A percentile compares a stretch with the other conserved stretches of the same genome.
These are phyloP conservation scores for Boletus tomentosulus DNA, from an alignment of 768 basidiomycete species.

Conservation along the genomic window DNA sequence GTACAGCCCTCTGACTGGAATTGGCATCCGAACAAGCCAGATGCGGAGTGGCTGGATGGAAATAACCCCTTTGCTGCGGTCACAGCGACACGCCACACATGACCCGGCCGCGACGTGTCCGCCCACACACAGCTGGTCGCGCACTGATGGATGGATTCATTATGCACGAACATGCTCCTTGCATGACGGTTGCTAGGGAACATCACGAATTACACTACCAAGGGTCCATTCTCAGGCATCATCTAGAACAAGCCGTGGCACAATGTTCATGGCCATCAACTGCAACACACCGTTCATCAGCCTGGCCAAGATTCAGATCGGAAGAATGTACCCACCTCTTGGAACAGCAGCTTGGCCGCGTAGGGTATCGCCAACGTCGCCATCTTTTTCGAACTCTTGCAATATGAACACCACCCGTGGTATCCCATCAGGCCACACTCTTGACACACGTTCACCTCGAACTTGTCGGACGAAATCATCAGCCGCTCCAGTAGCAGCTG, in stretches of 20 bases:
- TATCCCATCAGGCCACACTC: slow-evolving; percentile 94
- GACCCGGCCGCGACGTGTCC: slow-evolving; percentile 7
- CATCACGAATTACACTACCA: background rate
- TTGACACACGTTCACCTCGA: slow-evolving; percentile 94
- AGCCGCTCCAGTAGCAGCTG: slow-evolving; percentile 93
- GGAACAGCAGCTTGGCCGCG: slow-evolving; percentile 89
- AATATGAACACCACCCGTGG: slow-evolving; percentile 95
- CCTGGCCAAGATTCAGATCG: slow-evolving; percentile 1
- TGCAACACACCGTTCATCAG: slow-evolving; percentile 26
- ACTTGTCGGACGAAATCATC: slow-evolving; percentile 99
- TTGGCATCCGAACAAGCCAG: background rate
- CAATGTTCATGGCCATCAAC: slow-evolving; percentile 97
- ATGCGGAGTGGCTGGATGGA: background rate
- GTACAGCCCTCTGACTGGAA: background rate
- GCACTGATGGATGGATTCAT: background rate
- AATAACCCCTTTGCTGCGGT: background rate
- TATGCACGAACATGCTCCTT: background rate
- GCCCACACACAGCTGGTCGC: background rate
- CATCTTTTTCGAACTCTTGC: slow-evolving; percentile 96
- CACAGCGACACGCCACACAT: slow-evolving; percentile 7
- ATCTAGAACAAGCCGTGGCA: slow-evolving; percentile 83
- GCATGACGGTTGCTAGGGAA: slow-evolving; percentile 3
- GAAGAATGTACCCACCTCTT: slow-evolving; percentile 54
- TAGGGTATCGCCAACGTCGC: slow-evolving; percentile 95
- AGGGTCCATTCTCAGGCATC: slow-evolving; percentile 50